phyloP scores from a whole-genome alignment of 805 yeast genomes.

The Cyberlindnera xylosilytica region DNA sequence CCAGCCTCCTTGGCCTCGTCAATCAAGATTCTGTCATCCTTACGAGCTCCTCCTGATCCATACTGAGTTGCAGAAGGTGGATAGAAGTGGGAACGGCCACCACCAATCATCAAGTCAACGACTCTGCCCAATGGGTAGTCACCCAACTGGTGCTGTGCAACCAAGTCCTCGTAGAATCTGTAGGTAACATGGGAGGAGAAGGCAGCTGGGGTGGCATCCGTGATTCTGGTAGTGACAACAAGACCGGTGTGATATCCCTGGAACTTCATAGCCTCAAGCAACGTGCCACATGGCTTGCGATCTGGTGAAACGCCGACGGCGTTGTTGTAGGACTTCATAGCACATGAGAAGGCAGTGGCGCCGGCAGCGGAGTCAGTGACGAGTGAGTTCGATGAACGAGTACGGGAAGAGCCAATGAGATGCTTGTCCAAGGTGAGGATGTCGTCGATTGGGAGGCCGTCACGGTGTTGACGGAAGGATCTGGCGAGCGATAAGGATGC shows the following conservation, averaged over 20 bases:
- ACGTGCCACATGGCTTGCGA: conserved; percentile 77
- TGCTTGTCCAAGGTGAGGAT: conserved; percentile 61
- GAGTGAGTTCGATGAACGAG: conserved; percentile 71
- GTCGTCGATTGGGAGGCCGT: conserved; percentile 51
- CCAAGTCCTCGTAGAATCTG: conserved; percentile 76
- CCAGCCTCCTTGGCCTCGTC: conserved; percentile 58
- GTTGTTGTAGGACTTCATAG: conserved; percentile 78
- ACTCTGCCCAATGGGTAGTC: conserved; percentile 71
- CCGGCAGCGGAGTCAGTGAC: conserved; percentile 97
- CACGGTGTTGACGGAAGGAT: conserved; percentile 63
- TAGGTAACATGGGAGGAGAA: conserved; percentile 77
- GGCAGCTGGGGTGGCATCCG: conserved; percentile 95
- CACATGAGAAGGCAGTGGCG: conserved; percentile 91
- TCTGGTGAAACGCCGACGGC: conserved; percentile 83
- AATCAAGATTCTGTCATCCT: conserved; percentile 66
- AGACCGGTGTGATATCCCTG: conserved; percentile 82
- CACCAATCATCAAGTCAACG: conserved; percentile 86
- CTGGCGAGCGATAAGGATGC: conserved; percentile 79
- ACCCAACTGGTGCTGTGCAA: conserved; percentile 87
- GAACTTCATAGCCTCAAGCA: conserved; percentile 82
- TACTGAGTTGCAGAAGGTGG: conserved; percentile 38
- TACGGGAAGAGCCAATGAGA: conserved; percentile 80
- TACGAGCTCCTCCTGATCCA: conserved; percentile 54
- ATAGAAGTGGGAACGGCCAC: conserved; percentile 83
- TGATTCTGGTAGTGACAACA: conserved; percentile 87